A percentile compares a stretch with the other conserved stretches of the same genome.
Conservation (phyloP, 2,329 filamentous ascomycete genomes). For the Dactylellina cionopaga region DNA sequence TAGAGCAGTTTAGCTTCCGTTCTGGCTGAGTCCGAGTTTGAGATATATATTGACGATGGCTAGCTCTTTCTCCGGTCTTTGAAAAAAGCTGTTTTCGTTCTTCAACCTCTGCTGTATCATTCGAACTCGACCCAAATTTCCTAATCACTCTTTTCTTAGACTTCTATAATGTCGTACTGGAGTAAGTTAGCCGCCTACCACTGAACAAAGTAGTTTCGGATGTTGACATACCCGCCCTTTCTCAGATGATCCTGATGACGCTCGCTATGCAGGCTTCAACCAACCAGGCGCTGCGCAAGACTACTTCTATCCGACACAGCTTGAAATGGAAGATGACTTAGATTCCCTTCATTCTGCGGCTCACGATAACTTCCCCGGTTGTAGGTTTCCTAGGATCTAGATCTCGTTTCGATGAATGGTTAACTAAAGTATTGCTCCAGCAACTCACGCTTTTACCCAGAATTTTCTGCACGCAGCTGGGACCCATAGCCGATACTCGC, state of each 20-base stretch:
- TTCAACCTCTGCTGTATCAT: not conserved
- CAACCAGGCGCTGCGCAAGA: not conserved
- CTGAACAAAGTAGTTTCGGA: not conserved
- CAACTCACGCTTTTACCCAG: not conserved
- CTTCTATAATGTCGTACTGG: conserved; percentile 1
- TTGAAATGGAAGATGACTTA: conserved; percentile 11
- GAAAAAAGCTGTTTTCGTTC: conserved; percentile 5
- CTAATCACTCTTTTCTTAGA: not conserved
- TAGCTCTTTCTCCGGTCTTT: not conserved
- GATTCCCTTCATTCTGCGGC: not conserved
- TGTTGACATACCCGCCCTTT: not conserved
- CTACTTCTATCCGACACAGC: conserved; percentile 5
- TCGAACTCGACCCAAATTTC: not conserved
- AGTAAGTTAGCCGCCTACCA: not conserved
- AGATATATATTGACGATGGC: conserved; percentile 22
- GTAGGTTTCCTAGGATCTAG: not conserved
- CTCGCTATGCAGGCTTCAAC: conserved; percentile 7
- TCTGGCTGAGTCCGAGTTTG: conserved; percentile 1
- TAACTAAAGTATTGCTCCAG: not conserved
- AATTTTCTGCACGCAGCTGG: not conserved
- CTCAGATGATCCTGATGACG: conserved; percentile 15
- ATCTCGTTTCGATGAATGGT: not conserved
- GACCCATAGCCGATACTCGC: not conserved
- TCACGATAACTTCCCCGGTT: not conserved
- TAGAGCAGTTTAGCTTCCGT: conserved; percentile 15